Conservation (phyloP, 75 land plant genomes). For the Isoetes taiwanensis region DNA sequence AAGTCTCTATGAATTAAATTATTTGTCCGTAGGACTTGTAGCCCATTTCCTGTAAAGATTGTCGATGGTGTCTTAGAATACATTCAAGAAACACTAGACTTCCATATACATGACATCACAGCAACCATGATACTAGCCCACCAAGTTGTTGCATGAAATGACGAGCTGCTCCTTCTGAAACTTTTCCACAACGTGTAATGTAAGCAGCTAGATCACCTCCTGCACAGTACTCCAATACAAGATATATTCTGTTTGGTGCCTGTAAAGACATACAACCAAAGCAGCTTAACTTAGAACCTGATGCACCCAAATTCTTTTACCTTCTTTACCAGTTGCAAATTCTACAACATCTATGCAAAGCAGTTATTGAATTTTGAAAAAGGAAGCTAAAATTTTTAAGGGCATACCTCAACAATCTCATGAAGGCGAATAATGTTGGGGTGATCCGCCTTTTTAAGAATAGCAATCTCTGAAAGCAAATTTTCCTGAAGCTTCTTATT, state of each 20-base stretch:
- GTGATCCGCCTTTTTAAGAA: constrained; percentile 58
- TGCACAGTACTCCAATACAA: constrained; percentile 80
- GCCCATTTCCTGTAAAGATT: constrained; percentile 53
- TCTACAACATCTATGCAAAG: constrained; percentile 5
- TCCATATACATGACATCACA: background rate
- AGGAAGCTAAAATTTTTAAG: background rate
- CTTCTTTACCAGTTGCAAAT: constrained; percentile 16
- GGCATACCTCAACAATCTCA: constrained; percentile 63
- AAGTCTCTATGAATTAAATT: constrained; percentile 89
- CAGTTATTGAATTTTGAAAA: background rate
- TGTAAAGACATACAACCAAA: constrained; percentile 13
- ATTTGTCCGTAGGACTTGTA: constrained; percentile 77
- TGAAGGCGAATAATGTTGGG: constrained; percentile 83
- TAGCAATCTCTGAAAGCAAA: constrained; percentile 68
- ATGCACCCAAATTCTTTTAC: background rate
- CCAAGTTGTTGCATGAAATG: constrained; percentile 90
- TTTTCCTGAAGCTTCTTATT: constrained; percentile 73
- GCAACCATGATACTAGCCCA: constrained; percentile 11
- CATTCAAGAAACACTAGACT: background rate
- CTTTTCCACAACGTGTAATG: constrained; percentile 56
- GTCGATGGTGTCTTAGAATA: background rate
- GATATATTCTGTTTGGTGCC: constrained; percentile 55
- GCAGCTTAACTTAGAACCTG: background rate
- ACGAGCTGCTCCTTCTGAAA: constrained; percentile 64
- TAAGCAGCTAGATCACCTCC: constrained; percentile 90